Percentiles rank a stretch among this genome's conserved stretches.
Evolutionary conservation across 1,284 basidiomycete species (phyloP).

Genomic region (Austroboletus novae-zelandiae): DNA sequence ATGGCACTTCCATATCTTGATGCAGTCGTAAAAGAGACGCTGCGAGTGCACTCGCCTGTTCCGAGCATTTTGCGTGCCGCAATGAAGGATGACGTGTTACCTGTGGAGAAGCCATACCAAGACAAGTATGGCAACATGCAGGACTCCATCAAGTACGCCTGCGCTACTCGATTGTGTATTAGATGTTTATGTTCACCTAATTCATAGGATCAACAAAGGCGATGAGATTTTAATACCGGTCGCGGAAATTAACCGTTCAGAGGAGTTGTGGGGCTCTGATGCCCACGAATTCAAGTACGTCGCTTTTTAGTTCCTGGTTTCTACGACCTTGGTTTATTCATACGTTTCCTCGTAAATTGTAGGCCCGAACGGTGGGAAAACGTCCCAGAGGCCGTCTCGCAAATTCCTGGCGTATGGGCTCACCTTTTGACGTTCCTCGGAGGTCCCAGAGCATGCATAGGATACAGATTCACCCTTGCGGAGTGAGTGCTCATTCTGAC

Average conservation of each 20-base stretch:
- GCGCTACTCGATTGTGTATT: no score
- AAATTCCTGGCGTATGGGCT: conserved; percentile 58
- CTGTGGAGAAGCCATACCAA: conserved; percentile 44
- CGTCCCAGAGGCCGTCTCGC: conserved; percentile 41
- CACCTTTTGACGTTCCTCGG: conserved; percentile 60
- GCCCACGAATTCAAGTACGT: conserved; percentile 33
- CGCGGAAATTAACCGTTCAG: conserved; percentile 36
- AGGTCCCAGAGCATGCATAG: conserved; percentile 62
- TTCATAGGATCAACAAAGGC: conserved; percentile 37
- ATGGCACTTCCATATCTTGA: conserved; percentile 61
- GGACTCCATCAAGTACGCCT: conserved; percentile 24
- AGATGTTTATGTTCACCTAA: neutral
- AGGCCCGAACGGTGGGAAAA: conserved; percentile 60
- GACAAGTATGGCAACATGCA: conserved; percentile 42
- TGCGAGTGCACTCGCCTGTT: conserved; percentile 68
- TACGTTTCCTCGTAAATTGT: no score
- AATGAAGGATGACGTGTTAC: conserved; percentile 56
- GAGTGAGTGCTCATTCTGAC: conserved; percentile 43
- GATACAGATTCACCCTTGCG: conserved; percentile 67
- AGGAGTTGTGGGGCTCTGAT: conserved; percentile 47
- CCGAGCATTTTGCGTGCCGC: conserved; percentile 50
- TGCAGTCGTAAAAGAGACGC: conserved; percentile 63
- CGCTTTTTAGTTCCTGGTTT: no score
- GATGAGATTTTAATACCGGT: conserved; percentile 41
- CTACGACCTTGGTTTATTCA: neutral